Conservation (phyloP, 2,329 filamentous ascomycete species). For the Sclerotinia trifoliorum region DNA sequence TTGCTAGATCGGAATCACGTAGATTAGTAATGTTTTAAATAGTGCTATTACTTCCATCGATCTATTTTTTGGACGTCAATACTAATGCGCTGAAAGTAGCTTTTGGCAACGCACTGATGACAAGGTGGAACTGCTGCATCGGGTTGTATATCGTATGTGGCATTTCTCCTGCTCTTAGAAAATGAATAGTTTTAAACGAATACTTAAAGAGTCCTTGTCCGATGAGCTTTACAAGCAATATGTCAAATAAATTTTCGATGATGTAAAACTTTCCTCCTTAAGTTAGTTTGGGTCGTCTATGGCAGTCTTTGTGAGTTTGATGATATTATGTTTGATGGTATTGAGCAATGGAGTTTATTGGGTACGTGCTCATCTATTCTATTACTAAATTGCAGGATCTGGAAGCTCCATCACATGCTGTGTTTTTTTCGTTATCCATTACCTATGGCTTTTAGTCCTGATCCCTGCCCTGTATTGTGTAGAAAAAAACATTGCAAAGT, state of each 20-base stretch:
- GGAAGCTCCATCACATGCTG: background rate
- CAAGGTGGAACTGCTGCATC: background rate
- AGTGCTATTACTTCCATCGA: background rate
- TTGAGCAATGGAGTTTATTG: slow-evolving; percentile 15
- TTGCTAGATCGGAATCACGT: background rate
- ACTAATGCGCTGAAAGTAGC: background rate
- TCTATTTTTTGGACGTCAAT: background rate
- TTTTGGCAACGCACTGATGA: background rate
- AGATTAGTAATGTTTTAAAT: background rate
- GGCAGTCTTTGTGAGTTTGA: slow-evolving; percentile 12
- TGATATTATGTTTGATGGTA: slow-evolving; percentile 6
- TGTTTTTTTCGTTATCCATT: background rate
- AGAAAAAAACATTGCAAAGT: background rate
- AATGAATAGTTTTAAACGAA: background rate
- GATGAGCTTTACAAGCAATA: slow-evolving; percentile 6
- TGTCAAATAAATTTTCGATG: slow-evolving; percentile 12
- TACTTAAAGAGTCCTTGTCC: background rate
- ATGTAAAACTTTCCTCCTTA: slow-evolving; percentile 11
- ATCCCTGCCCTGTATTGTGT: background rate
- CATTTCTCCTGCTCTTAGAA: background rate
- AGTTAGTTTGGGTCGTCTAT: background rate
- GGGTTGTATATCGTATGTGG: background rate
- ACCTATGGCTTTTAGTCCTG: background rate
- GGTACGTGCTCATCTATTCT: background rate
- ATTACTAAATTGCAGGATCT: background rate